Base-by-base conservation (phyloP, 2,329 filamentous ascomycete genomes). In the Massarina eburnea region DNA sequence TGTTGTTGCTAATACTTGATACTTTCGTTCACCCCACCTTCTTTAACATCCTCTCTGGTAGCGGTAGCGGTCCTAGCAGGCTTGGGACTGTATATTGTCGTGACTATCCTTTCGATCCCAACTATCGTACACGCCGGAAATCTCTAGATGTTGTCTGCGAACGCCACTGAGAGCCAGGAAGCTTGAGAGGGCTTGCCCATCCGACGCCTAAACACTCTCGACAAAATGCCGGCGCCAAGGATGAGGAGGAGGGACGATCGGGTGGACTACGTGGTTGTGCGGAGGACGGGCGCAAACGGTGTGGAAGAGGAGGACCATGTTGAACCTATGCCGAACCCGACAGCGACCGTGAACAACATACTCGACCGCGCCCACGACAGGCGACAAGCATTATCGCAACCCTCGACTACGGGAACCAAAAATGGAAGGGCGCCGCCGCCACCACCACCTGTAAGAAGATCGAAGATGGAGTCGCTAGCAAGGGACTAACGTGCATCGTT, bases 71-170 rank as follows among this genome's bases (percentile, higher is more conserved):
- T 68, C 64, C 64, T 64, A 57, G 52, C 65, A 59, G 62, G 64
- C 53, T 65, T 62, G 43, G 58, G 62, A 67, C 62, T 62, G 43
- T 56, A 48, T 36, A 50, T 8, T 30, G 44, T 21, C 17, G 3
- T 17, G 9, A 8, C 18, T 36, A 20, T 14, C 32, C 42, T 38
- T 52, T 54, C 45, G 39, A 51, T 57, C 49, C 43, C 39, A 45
- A 32, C 17, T 45, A 42, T 47, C 41, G 43, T 40, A 41, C n/a
- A 54, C 52, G 52, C 55, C 53, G 54, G 51, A 55, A 52, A 54
- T 43, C 48, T 59, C 60, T 63, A 66, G 64, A 70, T 70, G 67
- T 62, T 56, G 49, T 57, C 62, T 58, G 61, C 57, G 58, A 55
- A 52, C 54, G 42, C 52, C 45, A 49, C 55, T 52, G 47, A 62